Percentiles rank a stretch among this genome's conserved stretches.
These are phyloP conservation scores for Piedraia hortae DNA, from an alignment of 2,329 filamentous ascomycete species.

Conservation along the genomic window DNA sequence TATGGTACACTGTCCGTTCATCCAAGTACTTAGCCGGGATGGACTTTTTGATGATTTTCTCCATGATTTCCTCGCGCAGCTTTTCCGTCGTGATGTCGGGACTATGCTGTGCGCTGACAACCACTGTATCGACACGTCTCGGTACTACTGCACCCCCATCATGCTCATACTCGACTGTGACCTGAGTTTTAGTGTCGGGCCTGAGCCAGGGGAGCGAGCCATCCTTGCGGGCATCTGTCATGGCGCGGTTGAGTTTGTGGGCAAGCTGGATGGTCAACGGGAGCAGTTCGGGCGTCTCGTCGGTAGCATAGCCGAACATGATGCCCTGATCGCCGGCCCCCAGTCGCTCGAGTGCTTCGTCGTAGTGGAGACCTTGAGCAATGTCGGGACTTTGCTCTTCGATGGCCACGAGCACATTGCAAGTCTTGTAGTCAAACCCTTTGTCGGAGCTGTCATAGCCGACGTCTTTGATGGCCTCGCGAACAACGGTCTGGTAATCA, in stretches of 20 bases:
- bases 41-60: conserved; percentile 90
- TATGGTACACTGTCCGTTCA: conserved; percentile 87
- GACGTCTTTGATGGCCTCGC: conserved; percentile 87
- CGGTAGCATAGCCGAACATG: conserved; percentile 99
- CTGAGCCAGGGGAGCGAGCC: conserved; percentile 79
- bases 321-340: conserved; percentile 99
- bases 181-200: conserved; percentile 98
- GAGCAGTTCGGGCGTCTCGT: conserved; percentile 93
- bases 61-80: conserved; percentile 77
- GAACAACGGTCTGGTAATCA: conserved; percentile 97
- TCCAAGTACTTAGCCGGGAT: conserved; percentile 83
- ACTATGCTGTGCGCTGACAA: conserved; percentile 86
- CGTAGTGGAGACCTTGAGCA: conserved; percentile 94
- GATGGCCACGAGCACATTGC: conserved; percentile 93
- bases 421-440: conserved; percentile 99
- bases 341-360: conserved; percentile 87
- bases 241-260: conserved; percentile 90
- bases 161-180: conserved; percentile 96
- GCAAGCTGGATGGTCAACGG: conserved; percentile 80
- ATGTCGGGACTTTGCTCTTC: conserved; percentile 99
- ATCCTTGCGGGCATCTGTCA: conserved; percentile 68
- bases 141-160: conserved; percentile 84
- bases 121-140: conserved; percentile 79
- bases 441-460: conserved; percentile 92
- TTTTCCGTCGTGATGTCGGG: conserved; percentile 70